Percentiles rank a stretch among this genome's conserved stretches.
Evolutionary conservation across 2,329 filamentous ascomycete genomes (phyloP).

Genomic region (Calonectria pseudoturangicola): DNA sequence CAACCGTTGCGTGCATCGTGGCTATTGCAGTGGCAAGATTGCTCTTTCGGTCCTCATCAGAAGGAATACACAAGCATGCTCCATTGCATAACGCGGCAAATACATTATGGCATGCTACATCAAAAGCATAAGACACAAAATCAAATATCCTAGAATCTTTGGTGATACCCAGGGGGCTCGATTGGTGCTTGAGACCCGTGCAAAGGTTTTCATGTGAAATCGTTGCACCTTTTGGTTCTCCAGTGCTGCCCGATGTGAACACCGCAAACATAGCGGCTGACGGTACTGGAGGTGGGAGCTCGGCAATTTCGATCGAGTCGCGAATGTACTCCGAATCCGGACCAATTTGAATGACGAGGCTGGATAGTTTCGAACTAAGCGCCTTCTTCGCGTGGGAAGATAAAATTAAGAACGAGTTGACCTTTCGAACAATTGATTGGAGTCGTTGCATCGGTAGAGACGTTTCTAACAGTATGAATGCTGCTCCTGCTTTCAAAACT

Average conservation of each 20-base stretch:
- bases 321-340: neutral
- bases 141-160: conserved; percentile 46
- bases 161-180: neutral
- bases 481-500: conserved; percentile 53
- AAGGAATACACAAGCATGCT: conserved; percentile 39
- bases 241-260: conserved; percentile 54
- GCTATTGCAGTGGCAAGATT: conserved; percentile 8
- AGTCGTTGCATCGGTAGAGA: conserved; percentile 39
- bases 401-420: neutral
- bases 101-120: conserved; percentile 34
- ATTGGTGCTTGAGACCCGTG: conserved; percentile 45
- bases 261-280: conserved; percentile 43
- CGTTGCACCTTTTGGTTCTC: conserved; percentile 50
- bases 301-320: neutral
- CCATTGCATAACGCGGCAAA: conserved; percentile 64
- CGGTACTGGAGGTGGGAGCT: neutral
- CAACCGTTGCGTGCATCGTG: conserved; percentile 11
- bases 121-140: neutral
- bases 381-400: neutral
- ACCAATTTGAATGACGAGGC: neutral
- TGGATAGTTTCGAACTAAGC: neutral
- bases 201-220: conserved; percentile 34
- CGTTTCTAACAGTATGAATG: conserved; percentile 46
- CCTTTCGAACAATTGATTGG: conserved; percentile 30
- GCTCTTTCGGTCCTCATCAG: conserved; percentile 34